Evolutionary conservation across 306 rosid genomes (phyloP), one percentile per base, ranked within the genome.

Genomic region (Prunus mira): DNA sequence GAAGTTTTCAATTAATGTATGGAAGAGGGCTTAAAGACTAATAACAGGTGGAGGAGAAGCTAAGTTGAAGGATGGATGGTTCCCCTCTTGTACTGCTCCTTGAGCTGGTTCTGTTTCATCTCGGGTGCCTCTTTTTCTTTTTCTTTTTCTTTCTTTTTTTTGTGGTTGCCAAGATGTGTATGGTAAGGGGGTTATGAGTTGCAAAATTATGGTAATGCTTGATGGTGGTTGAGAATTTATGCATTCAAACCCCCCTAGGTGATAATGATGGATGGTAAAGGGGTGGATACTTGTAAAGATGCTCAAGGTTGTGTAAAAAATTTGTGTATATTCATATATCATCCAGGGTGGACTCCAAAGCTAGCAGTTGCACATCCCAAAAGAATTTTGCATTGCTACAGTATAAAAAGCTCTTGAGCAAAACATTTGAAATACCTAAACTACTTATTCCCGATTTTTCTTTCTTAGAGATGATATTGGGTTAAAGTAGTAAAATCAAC

Each of bases 21-120:
- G 45, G 10, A 55, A 55, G 67, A 30, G 65, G 50, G 52, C 64
- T 72, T 32, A 32, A 34, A 72, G 76, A 47, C 52, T 34, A 72
- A 20, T 18, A n/a, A 30, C 63, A 71, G 65, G 49, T 54, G 65
- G 49, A 55, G 25, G 56, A 20, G 57, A 34, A 6, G 15, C 38
- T 0, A 65, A 65, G 18, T 10, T 74, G 58, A 30, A 75, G 22
- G 20, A 30, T 38, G 43, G 43, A 7, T 38, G 43, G 43, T 38
- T 38, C 43, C 43, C 43, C 56, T 51, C 56, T 15, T 51, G 56
- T 51, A 13, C 56, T 0, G 18, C 18, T 15, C 18, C n/a, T 0
- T 15, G 56, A 51, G 56, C 56, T 51, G 20, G n/a, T n/a, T 55
- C 61, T 20, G 12, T 9, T 18, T 55, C 25, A 3, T 18, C 25